These are phyloP conservation scores for Ceratocystis lukuohia DNA, from an alignment of 2,329 filamentous ascomycete genomes.

Conservation along the genomic window DNA sequence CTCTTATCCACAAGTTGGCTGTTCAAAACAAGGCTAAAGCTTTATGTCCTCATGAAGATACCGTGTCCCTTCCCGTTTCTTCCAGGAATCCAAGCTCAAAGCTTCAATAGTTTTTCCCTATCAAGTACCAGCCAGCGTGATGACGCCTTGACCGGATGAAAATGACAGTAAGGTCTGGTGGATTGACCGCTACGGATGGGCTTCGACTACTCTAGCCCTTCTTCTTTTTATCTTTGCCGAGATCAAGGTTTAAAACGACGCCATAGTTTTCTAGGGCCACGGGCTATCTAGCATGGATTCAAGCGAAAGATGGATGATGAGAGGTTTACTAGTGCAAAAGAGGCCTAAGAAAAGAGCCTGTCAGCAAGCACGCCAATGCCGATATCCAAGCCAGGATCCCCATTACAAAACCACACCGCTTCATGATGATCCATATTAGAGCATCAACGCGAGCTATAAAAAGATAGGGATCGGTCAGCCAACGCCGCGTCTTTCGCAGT, in stretches of 20 bases:
- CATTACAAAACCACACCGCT: not conserved
- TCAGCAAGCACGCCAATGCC: too few relatives aligned
- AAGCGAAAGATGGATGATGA: too few relatives aligned
- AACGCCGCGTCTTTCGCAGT: not conserved
- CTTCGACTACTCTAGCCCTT: too few relatives aligned
- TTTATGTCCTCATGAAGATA: not conserved
- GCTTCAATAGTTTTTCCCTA: not conserved
- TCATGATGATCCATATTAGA: not conserved
- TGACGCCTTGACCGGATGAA: not conserved
- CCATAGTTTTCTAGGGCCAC: not conserved
- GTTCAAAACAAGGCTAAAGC: not conserved
- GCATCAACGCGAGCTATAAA: not conserved
- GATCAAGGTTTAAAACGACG: not conserved
- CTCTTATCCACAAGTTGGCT: not conserved
- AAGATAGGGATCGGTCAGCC: not conserved
- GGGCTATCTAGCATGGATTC: too few relatives aligned
- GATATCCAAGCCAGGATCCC: not conserved
- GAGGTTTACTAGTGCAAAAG: not conserved
- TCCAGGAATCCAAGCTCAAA: not conserved
- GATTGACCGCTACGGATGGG: not conserved
- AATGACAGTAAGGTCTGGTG: not conserved
- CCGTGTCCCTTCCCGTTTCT: not conserved
- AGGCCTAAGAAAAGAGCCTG: not conserved
- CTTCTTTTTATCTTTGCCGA: not conserved
- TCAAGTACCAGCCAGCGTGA: not conserved